Percentiles rank a stretch among this genome's conserved stretches.
Evolutionary conservation across 2,329 filamentous ascomycete species (phyloP).

Genomic region (Ascochyta pisi): DNA sequence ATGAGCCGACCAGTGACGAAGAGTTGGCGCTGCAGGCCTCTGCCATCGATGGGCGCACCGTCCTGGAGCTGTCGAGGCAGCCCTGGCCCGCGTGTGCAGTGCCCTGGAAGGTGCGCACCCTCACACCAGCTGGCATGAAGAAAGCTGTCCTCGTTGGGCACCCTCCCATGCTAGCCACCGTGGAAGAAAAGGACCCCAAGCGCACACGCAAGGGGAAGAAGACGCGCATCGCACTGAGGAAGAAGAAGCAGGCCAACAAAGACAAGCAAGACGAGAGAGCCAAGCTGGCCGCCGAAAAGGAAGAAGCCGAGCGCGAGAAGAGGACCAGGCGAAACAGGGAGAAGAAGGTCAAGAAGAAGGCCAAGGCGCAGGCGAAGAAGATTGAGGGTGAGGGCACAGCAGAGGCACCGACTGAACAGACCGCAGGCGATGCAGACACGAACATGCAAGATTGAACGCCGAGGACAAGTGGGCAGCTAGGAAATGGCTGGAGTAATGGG

Average conservation of each 20-base stretch:
- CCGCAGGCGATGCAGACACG: not conserved
- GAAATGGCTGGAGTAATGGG: too few species aligned
- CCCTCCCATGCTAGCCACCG: conserved; percentile 25
- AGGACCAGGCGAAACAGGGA: conserved; percentile 46
- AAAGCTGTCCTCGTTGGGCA: conserved; percentile 42
- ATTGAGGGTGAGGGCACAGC: conserved; percentile 2
- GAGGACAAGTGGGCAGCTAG: too few species aligned
- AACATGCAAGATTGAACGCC: conserved; percentile 9
- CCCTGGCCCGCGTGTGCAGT: conserved; percentile 46
- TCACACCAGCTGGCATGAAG: conserved; percentile 40
- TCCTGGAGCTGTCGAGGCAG: conserved; percentile 36
- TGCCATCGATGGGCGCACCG: conserved; percentile 38
- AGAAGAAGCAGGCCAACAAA: conserved; percentile 38
- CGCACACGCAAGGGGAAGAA: conserved; percentile 46
- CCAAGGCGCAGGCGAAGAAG: conserved; percentile 45
- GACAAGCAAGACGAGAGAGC: conserved; percentile 34
- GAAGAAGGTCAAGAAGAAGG: conserved; percentile 49
- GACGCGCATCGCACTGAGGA: conserved; percentile 42
- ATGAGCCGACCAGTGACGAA: conserved; percentile 33
- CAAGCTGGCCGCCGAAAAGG: conserved; percentile 39
- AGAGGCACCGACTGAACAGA: not conserved
- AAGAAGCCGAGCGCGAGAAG: conserved; percentile 46
- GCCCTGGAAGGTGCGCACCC: conserved; percentile 45
- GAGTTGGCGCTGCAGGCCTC: conserved; percentile 30
- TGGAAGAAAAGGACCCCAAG: conserved; percentile 35